Evolutionary conservation across 257 asterid species (phyloP).

Genomic region (Sherardia arvensis): DNA sequence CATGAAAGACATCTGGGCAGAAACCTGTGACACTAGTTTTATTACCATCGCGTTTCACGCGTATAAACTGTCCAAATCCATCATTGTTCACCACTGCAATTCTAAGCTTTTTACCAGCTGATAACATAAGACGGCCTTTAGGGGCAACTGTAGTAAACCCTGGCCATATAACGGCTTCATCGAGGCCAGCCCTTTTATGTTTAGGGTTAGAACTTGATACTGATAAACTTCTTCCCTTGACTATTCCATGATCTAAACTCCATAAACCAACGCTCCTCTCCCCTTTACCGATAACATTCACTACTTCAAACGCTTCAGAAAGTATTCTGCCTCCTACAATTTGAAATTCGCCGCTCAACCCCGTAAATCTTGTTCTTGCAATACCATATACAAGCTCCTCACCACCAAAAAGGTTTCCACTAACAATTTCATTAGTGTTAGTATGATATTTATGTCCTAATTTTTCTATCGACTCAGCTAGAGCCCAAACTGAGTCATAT

Average conservation of each 20-base stretch:
- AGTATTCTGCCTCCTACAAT: conserved; percentile 19
- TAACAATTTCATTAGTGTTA: neutral
- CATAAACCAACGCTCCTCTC: conserved; percentile 33
- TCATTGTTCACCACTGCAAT: too few relatives aligned
- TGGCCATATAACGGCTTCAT: too few relatives aligned
- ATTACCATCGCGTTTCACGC: conserved; percentile 10
- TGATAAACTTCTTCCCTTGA: conserved; percentile 19
- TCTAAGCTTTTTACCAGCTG: too few relatives aligned
- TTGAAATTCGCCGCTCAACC: conserved; percentile 22
- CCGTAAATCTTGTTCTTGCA: conserved; percentile 9
- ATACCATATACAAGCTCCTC: conserved; percentile 2
- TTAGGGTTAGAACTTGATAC: neutral
- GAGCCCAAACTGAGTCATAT: conserved; percentile 31
- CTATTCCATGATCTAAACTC: conserved; percentile 24
- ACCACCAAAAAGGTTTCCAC: neutral
- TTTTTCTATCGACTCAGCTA: conserved; percentile 27
- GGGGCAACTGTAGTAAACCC: too few relatives aligned
- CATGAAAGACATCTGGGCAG: conserved; percentile 26
- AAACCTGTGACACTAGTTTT: conserved; percentile 14
- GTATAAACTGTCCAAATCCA: conserved; percentile 11
- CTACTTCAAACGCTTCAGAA: conserved; percentile 20
- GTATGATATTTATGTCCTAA: neutral
- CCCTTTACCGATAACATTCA: conserved; percentile 31
- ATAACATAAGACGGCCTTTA: too few relatives aligned
- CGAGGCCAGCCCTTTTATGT: too few relatives aligned